Conservation (phyloP, 192 early-diverging fungal genomes). For the Cladochytrium replicatum region DNA sequence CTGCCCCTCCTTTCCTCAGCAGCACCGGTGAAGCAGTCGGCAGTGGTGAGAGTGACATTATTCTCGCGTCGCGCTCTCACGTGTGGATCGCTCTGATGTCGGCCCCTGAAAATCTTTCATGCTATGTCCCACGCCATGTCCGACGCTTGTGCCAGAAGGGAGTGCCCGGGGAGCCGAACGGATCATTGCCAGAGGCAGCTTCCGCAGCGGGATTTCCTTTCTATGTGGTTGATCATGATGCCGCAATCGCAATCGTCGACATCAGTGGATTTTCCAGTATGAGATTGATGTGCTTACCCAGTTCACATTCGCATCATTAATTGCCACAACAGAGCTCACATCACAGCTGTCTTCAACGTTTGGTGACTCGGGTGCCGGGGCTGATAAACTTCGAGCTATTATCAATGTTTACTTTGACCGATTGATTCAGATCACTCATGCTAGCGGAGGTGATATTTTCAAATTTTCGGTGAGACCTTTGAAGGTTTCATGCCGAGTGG, state of each 20-base stretch:
- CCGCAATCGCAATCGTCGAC: constrained; percentile 3
- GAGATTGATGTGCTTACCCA: not conserved
- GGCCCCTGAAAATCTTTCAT: too few species aligned
- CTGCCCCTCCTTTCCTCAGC: too few species aligned
- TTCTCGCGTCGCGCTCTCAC: too few species aligned
- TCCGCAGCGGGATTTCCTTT: too few species aligned
- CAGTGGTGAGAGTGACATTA: too few species aligned
- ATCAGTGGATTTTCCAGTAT: constrained; percentile 1
- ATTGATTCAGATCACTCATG: not conserved
- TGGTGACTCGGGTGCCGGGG: not conserved
- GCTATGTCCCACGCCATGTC: too few species aligned
- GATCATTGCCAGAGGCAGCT: too few species aligned
- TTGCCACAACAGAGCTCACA: not conserved
- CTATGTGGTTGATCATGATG: not conserved
- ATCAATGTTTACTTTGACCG: constrained; percentile 5
- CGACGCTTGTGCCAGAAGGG: too few species aligned
- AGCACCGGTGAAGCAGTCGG: too few species aligned
- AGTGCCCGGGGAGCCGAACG: too few species aligned
- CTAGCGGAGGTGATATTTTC: constrained; percentile 1
- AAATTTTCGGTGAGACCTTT: constrained; percentile 2
- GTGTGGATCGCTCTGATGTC: too few species aligned
- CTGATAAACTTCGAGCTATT: not conserved
- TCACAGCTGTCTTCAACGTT: not conserved
- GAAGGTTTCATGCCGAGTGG: not conserved
- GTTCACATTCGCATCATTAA: not conserved